Evolutionary conservation across 805 yeast species (phyloP), one percentile per base, ranked within the genome.

Genomic region (Torulaspora quercuum): DNA sequence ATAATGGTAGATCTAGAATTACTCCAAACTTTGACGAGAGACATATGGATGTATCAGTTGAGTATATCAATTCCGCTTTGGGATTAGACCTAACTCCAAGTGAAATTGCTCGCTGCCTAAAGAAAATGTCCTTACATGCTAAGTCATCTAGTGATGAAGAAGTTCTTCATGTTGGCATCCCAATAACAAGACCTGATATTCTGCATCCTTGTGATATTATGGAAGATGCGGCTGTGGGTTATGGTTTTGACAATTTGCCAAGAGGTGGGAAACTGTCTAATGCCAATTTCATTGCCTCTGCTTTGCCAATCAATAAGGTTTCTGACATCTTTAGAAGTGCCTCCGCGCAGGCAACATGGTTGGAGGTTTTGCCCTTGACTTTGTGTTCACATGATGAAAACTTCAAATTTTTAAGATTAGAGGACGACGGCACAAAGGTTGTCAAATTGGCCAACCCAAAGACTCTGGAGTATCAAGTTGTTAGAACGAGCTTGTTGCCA

Each of bases 211-310:
- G 97, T 73, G 99, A 92, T 66, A 81, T 92, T 49, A 85, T 92
- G 95, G 99, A 92, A 66, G 99, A 92, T 64, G 95, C 90, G 32
- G 98, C 96, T 31, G 82, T 92, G 57, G 94, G 87, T 19, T 92
- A 87, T 59, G 99, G 98, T 40, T 92, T 82, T 72, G 83, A 89
- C 67, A 87, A 85, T 60, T 73, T 92, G 57, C 75, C 74, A 46
- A 86, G 81, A 66, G 79, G 92, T 34, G 75, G 75, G 48, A 86
- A 92, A 56, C 75, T 87, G 48, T 73, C 86, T 20, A 80, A 80
- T 39, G 76, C 95, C 7, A 77, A 82, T 46, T 70, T 76, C 37
- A 81, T 86, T 45, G 95, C 95, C 15, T 73, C 82, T 37, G 88
- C 97, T 27, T 75, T 90, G 59, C 95, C 95, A 39, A 74, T 94